These are phyloP conservation scores for Pyrenochaeta sp. DNA, from an alignment of 2,329 filamentous ascomycete genomes.

Conservation along the genomic window DNA sequence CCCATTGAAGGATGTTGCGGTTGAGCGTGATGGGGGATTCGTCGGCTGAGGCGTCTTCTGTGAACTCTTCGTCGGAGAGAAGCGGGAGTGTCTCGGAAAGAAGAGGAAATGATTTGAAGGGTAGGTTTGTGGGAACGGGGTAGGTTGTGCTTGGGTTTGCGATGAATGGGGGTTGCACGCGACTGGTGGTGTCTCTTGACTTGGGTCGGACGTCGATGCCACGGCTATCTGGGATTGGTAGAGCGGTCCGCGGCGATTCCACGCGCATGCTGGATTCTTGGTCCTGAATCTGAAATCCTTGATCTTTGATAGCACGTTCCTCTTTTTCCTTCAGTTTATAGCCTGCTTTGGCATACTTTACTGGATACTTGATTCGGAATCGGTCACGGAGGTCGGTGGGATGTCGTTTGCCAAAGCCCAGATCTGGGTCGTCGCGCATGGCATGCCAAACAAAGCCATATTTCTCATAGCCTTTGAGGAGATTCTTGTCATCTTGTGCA, in stretches of 20 bases:
- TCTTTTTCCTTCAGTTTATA: constrained; percentile 48
- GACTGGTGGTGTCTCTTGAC: too few species aligned
- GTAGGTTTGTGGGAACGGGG: too few species aligned
- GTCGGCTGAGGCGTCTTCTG: constrained; percentile 29
- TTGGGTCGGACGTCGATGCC: too few species aligned
- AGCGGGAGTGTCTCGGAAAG: constrained; percentile 16
- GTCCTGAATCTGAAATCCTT: constrained; percentile 24
- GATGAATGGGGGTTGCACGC: too few species aligned
- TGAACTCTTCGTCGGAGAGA: constrained; percentile 25
- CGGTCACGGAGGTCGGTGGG: constrained; percentile 67
- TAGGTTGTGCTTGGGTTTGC: too few species aligned
- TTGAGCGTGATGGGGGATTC: constrained; percentile 45
- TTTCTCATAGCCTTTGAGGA: constrained; percentile 65
- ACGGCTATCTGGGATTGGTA: too few species aligned
- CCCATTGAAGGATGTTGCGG: constrained; percentile 50
- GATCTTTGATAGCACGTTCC: constrained; percentile 23
- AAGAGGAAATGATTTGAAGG: too few species aligned
- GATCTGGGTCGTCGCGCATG: constrained; percentile 62
- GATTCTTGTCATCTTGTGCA: constrained; percentile 63
- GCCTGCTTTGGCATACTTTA: constrained; percentile 61
- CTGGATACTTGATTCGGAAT: constrained; percentile 66
- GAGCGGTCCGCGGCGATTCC: neutral
- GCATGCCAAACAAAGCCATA: constrained; percentile 67
- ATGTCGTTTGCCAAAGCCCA: constrained; percentile 60
- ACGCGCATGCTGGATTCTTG: constrained; percentile 1